Base-by-base conservation (phyloP, 345 rosid species). In the Pugionium dolabratum region DNA sequence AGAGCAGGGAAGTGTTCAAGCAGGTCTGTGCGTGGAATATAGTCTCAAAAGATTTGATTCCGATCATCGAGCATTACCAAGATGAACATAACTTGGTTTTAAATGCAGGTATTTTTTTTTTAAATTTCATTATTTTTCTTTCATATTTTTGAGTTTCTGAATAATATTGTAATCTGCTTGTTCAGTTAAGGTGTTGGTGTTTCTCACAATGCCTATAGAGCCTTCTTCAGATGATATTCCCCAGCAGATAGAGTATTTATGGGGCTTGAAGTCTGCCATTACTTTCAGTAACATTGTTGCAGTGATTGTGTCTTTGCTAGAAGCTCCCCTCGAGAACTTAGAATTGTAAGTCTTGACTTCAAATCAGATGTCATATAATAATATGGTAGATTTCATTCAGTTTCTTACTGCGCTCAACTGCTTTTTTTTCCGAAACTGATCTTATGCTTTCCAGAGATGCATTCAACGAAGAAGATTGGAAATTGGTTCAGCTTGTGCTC, bases 381-480 rank as follows among this genome's bases (percentile, higher is more conserved):
- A 6, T 8, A 5, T 50, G 11, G 8, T 11, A 11, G 40, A 25
- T 31, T 6, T 10, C 18, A 41, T 34, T 49, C 28, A 4, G 26
- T 36, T 9, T 48, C 32, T 60, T 37, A 9, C 2, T 5, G 4
- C 18, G 18, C 18, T 18, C 18, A 18, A 18, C 18, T 18, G 18
- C 18, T 18, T 18, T 7, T 40, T 3, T 39, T 10, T 28, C 27
- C 7, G 41, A 27, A 36, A 10, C 54, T 45, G 54, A 28, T 71
- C 45, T 43, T 62, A 46, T 79, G 32, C 10, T 44, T 52, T 79
- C 27, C 88, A 94, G 99, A 47, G 88, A 90, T 53, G 54, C 72
- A 43, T 86, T 94, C 73, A 75, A 79, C 0, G 99, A 94, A 76
- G 99, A 94, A 71, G 96, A 94, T 73, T 94, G 97, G 99, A 94